Evolutionary conservation across 345 rosid genomes (phyloP).

Genomic region (rapeseed (Brassica napus)): Da-Ae NC_063444.1:20928001-20928500

Average conservation of each 20-base stretch:
- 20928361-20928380: constrained; percentile 42
- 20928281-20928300: constrained; percentile 39
- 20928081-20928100: constrained; percentile 36
- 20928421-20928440: constrained; percentile 46
- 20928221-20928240: constrained; percentile 23
- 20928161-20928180: constrained; percentile 34
- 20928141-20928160: constrained; percentile 32
- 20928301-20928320: constrained; percentile 29
- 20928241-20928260: constrained; percentile 32
- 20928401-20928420: constrained; percentile 52
- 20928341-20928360: constrained; percentile 43
- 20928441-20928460: constrained; percentile 55
- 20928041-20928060: neutral
- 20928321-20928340: constrained; percentile 44
- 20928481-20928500: constrained; percentile 45
- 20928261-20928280: constrained; percentile 46
- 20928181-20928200: constrained; percentile 39
- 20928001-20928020: neutral
- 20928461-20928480: constrained; percentile 45
- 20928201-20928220: constrained; percentile 40
- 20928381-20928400: constrained; percentile 47
- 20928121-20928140: constrained; percentile 40
- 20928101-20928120: constrained; percentile 41
- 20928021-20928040: neutral
- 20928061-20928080: constrained; percentile 31